Conservation (phyloP, 1,284 basidiomycete genomes). For the Xerocomus nothofagi region DNA sequence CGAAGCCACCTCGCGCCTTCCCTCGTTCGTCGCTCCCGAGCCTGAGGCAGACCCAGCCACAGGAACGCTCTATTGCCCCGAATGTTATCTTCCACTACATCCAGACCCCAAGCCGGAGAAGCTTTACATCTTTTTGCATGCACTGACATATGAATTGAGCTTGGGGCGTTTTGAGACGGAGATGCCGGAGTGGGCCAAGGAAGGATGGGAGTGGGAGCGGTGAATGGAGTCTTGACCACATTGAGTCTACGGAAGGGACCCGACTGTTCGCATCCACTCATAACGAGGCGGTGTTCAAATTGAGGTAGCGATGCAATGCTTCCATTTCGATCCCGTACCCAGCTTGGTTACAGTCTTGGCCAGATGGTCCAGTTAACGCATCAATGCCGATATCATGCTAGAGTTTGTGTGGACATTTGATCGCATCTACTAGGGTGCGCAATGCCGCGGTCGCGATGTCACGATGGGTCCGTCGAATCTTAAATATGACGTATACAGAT, state of each 20-base stretch:
- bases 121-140: slow-evolving; percentile 93
- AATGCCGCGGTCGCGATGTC: too few species aligned
- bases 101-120: slow-evolving; percentile 89
- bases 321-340: too few species aligned
- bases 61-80: slow-evolving; percentile 65
- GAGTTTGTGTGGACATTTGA: too few species aligned
- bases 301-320: neutral
- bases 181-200: slow-evolving; percentile 71
- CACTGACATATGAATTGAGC: slow-evolving; percentile 77
- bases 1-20: slow-evolving; percentile 27
- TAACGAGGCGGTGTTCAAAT: too few species aligned
- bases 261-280: neutral
- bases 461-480: too few species aligned
- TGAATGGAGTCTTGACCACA: slow-evolving; percentile 4
- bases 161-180: slow-evolving; percentile 73
- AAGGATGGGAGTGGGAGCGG: slow-evolving; percentile 65
- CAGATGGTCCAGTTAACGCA: too few species aligned
- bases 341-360: too few species aligned
- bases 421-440: too few species aligned
- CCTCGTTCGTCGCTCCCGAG: slow-evolving; percentile 16
- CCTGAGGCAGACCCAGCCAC: slow-evolving; percentile 33
- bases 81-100: slow-evolving; percentile 87
- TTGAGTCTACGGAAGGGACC: neutral
- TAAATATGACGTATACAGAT: too few species aligned
- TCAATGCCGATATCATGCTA: too few species aligned